phyloP scores from a whole-genome alignment of 1,284 basidiomycete species.

The Ustilago curta region DNA sequence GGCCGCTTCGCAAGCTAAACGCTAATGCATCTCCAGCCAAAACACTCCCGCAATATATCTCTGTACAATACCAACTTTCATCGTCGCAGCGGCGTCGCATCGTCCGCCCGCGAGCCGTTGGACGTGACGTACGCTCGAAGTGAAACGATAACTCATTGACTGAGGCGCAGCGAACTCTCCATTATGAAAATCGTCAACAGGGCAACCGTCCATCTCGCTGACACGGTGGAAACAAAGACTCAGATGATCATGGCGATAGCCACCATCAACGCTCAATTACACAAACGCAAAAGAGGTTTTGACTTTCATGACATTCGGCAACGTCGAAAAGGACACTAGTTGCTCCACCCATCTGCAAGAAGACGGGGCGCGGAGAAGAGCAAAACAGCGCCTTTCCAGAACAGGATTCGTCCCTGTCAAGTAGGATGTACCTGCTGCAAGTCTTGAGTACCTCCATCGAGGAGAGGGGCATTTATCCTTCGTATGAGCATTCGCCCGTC shows the following conservation, averaged over 20 bases:
- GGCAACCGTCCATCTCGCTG: background rate
- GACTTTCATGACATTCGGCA: slow-evolving; percentile 52
- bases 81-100: background rate
- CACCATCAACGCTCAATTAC: background rate
- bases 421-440: slow-evolving; percentile 46
- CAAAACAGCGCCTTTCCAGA: slow-evolving; percentile 14
- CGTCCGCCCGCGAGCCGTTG: background rate
- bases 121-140: background rate
- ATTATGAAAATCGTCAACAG: background rate
- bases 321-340: slow-evolving; percentile 24
- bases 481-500: slow-evolving; percentile 35
- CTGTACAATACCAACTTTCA: slow-evolving; percentile 24
- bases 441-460: slow-evolving; percentile 24
- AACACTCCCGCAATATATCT: background rate
- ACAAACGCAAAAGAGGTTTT: slow-evolving; percentile 17
- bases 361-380: slow-evolving; percentile 31
- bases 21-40: slow-evolving; percentile 11
- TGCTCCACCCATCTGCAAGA: slow-evolving; percentile 8
- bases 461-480: slow-evolving; percentile 7
- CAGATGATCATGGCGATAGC: background rate
- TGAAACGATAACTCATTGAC: background rate
- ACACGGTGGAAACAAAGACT: background rate
- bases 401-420: slow-evolving; percentile 51
- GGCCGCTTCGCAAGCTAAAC: slow-evolving; percentile 49
- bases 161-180: background rate